Base-by-base conservation (phyloP, 75 land plant genomes). In the Pinus albicaulis region DNA sequence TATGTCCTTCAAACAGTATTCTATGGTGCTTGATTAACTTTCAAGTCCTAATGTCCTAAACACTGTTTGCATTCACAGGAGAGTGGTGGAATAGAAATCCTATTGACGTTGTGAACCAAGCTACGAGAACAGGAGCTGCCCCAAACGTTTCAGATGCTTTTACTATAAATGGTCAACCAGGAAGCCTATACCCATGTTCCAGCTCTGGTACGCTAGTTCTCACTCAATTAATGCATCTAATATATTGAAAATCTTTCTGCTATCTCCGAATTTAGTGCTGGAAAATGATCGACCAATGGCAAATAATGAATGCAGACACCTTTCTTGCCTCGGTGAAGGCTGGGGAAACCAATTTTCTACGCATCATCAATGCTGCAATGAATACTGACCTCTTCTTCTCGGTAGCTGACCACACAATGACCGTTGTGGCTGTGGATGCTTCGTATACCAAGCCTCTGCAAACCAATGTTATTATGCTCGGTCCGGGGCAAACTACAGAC, bases 351-450 rank as follows among this genome's bases (percentile, higher is more conserved):
- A 57, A 79, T 24, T 88, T 92, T 17, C 76, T 90, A 13, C 75
- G 93, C 55, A 24, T 92, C 52, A 84, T 92, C 66, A 92, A 92
- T 81, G 84, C 95, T 53, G 95, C 89, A n/a, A 62, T 92, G 28
- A 88, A 92, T 71, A 79, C 75, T 52, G 79, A 92, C 66, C 82
- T 88, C 64, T 92, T 86, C 71, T 80, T 90, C 76, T 26, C 75
- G 15, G 71, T 92, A 0, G 95, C 87, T 5, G 77, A 74, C 56
- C 95, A 92, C 90, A 71, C 25, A 19, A 12, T 92, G 68, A 90
- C 92, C 0, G 92, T 92, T 13, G 92, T 92, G 13, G 92, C 69
- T 16, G 81, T 76, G 20, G 95, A 92, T 71, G 90, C 93, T 7
- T 63, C 84, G 59, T 92, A 92, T 85, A 79, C 79, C 23, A 84